These are phyloP conservation scores for Linderniella brevidens DNA, from an alignment of 257 asterid genomes.

Conservation along the genomic window DNA sequence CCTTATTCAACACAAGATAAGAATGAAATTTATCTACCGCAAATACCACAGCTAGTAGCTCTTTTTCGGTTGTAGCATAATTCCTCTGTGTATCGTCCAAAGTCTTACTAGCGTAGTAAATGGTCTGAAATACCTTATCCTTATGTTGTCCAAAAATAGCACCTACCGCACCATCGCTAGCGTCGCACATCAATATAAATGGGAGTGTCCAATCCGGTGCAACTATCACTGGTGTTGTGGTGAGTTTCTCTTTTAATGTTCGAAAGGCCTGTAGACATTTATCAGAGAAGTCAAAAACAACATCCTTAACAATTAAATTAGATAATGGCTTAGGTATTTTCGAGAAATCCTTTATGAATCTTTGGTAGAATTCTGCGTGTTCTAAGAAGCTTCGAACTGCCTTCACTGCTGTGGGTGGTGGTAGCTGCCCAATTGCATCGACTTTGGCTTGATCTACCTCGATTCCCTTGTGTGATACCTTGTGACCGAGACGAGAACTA, in stretches of 20 bases:
- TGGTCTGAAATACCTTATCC: not conserved
- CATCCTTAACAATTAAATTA: not conserved
- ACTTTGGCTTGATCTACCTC: not conserved
- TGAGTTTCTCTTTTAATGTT: not conserved
- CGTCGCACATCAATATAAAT: not conserved
- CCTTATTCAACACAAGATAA: not conserved
- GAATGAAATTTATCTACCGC: not conserved
- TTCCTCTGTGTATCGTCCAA: not conserved
- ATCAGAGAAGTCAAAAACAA: not conserved
- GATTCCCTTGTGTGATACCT: not conserved
- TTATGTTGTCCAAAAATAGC: not conserved
- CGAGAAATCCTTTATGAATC: not conserved
- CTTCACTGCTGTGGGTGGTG: not conserved
- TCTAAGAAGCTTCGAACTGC: not conserved
- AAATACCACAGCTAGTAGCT: not conserved
- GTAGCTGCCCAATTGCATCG: not conserved
- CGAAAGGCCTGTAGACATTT: not conserved
- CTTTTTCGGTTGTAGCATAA: not conserved
- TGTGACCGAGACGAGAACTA: slow-evolving; percentile 1
- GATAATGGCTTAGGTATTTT: not conserved
- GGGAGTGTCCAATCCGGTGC: not conserved
- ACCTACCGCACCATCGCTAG: not conserved
- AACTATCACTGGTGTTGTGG: not conserved
- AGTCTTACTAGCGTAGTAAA: not conserved
- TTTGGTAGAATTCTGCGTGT: not conserved